phyloP scores from a whole-genome alignment of 169 alveolate genomes.

The Amoebophrya sp. region DNA sequence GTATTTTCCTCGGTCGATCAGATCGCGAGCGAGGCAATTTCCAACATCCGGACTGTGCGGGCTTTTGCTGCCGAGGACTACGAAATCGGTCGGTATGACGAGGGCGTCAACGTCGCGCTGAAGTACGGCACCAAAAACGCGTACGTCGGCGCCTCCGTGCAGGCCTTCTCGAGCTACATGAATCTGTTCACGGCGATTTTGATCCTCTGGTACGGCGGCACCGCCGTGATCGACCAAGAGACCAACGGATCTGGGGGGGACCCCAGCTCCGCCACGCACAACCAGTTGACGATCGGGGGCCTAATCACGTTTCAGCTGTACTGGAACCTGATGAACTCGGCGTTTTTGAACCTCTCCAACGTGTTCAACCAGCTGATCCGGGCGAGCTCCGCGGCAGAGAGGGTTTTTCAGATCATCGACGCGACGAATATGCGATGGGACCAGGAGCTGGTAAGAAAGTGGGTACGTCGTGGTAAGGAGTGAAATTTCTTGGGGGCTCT shows the following conservation, averaged over 20 bases:
- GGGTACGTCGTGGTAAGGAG: no score
- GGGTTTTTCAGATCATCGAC: slow-evolving; percentile 30
- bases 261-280: background rate
- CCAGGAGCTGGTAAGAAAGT: no score
- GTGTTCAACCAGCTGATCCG: slow-evolving; percentile 34
- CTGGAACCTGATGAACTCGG: slow-evolving; percentile 39
- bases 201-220: slow-evolving; percentile 35
- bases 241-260: no score
- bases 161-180: slow-evolving; percentile 25
- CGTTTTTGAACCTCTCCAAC: slow-evolving; percentile 21
- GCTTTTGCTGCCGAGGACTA: slow-evolving; percentile 31
- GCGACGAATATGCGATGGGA: no score
- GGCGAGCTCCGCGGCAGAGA: slow-evolving; percentile 33
- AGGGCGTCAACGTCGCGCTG: slow-evolving; percentile 28
- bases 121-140: slow-evolving; percentile 26
- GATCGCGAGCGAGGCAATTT: slow-evolving; percentile 30
- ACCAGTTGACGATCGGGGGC: background rate
- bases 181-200: slow-evolving; percentile 31
- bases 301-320: slow-evolving; percentile 33
- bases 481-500: no score
- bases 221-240: slow-evolving; percentile 10
- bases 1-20: background rate
- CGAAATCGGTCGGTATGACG: slow-evolving; percentile 3
- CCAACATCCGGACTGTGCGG: slow-evolving; percentile 38
- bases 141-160: slow-evolving; percentile 33